These are phyloP conservation scores for Leucocoprinus birnbaumii DNA, from an alignment of 768 basidiomycete genomes.

Conservation along the genomic window DNA sequence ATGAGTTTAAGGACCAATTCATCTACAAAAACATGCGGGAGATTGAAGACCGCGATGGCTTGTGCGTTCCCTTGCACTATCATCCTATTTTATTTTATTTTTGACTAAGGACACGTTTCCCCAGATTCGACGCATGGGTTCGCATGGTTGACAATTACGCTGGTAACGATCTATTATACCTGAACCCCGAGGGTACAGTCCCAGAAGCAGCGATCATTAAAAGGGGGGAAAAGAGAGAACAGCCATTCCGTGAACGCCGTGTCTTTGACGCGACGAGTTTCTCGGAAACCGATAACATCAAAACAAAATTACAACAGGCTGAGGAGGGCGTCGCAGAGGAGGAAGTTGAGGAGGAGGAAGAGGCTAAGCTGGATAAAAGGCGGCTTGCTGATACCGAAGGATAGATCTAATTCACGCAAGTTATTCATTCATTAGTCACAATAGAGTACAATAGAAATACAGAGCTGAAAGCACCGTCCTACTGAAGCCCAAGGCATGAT, in stretches of 20 bases:
- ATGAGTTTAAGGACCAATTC: conserved; percentile 77
- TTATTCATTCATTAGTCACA: neutral
- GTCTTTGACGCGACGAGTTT: conserved; percentile 66
- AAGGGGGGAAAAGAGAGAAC: conserved; percentile 50
- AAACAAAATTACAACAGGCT: conserved; percentile 28
- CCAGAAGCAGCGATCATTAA: conserved; percentile 68
- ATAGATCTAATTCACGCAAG: conserved; percentile 15
- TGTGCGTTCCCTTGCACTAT: conserved; percentile 47
- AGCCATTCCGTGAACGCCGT: conserved; percentile 67
- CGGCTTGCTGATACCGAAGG: conserved; percentile 54
- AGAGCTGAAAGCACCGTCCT: neutral
- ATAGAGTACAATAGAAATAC: neutral
- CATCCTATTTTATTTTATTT: too few species aligned
- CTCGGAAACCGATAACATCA: conserved; percentile 28
- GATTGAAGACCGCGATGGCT: conserved; percentile 74
- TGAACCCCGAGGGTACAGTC: conserved; percentile 76
- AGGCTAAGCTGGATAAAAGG: conserved; percentile 34
- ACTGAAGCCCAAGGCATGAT: neutral
- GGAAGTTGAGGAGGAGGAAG: conserved; percentile 36
- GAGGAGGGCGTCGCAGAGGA: conserved; percentile 40
- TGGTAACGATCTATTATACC: conserved; percentile 75
- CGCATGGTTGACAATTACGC: conserved; percentile 70
- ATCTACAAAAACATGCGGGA: conserved; percentile 88
- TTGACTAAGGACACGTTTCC: neutral
- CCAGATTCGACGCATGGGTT: conserved; percentile 84